Base-by-base conservation (phyloP, 257 asterid genomes). In the Petunia secreta region DNA sequence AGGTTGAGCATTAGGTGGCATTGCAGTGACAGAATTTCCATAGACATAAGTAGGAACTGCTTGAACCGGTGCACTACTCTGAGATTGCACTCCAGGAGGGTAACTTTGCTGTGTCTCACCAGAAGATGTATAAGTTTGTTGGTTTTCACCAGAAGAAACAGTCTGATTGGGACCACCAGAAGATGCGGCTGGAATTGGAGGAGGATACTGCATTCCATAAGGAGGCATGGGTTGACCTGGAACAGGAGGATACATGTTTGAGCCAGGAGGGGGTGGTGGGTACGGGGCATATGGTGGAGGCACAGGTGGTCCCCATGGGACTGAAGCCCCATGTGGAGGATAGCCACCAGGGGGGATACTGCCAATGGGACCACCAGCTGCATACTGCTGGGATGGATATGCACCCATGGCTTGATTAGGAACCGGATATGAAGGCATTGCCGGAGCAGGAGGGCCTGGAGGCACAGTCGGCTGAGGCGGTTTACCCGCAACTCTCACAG, bases 401-500 rank as follows among this genome's bases (percentile, higher is more conserved):
- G 90, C 85, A 8, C 94, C 98, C 38, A 85, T 64, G 25, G 92
- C 85, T 83, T 87, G 97, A 83, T 81, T 81, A 16, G 94, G 92
- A 80, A 89, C 63, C 36, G 92, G 94, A 82, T 91, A 92, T 5
- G 93, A 60, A 11, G 97, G 94, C 79, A 85, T 75, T 43, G 93
- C 82, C 15, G 91, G 91, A 52, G 92, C 91, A 62, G 97, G 94
- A 81, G 98, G 98, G 78, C 94, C 98, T 10, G 97, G 97, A 64
- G 94, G 92, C 79, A 92, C 88, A n/a, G 85, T 57, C n/a, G 97
- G 94, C 87, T 89, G 97, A 75, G 99, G 97, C 46, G 94, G 97
- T 85, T 91, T 93, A 76, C 99, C 99, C 0, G 99, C 98, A 6
- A 95, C 91, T 84, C 99, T 91, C 77, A 95, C 99, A 34, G 96